These are phyloP conservation scores for Tolypocladium paradoxum DNA, from an alignment of 2,329 filamentous ascomycete genomes.

Conservation along the genomic window DNA sequence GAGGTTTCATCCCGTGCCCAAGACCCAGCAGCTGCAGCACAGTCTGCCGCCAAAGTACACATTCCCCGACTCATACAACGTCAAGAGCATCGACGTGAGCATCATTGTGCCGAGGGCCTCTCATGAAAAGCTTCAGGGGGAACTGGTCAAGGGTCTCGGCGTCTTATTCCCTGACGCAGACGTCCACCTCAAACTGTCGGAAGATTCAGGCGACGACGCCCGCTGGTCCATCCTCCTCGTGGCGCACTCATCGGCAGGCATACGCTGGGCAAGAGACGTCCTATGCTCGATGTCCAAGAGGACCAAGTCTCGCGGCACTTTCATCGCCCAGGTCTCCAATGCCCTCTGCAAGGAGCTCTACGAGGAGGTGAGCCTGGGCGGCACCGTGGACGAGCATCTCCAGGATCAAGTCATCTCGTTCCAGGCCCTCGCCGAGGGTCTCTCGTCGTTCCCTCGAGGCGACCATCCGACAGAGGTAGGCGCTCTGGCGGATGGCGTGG, in stretches of 20 bases:
- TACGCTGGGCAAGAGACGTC: constrained; percentile 39
- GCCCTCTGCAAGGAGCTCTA: constrained; percentile 34
- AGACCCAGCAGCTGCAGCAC: constrained; percentile 26
- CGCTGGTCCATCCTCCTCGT: constrained; percentile 48
- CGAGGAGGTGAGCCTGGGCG: constrained; percentile 30
- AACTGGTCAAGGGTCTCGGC: constrained; percentile 28
- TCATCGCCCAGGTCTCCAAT: constrained; percentile 30
- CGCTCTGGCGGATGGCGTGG: constrained; percentile 13
- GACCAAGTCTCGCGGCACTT: constrained; percentile 13
- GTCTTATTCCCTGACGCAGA: constrained; percentile 31
- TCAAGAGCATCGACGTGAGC: constrained; percentile 38
- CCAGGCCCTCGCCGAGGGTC: constrained; percentile 44
- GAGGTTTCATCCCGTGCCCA: constrained; percentile 20
- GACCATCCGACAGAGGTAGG: constrained; percentile 6
- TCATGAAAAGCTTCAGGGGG: constrained; percentile 27
- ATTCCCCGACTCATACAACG: constrained; percentile 17
- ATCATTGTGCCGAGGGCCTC: constrained; percentile 37
- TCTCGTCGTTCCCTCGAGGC: constrained; percentile 33
- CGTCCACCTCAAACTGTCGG: constrained; percentile 31
- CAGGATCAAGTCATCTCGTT: constrained; percentile 53
- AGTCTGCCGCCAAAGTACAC: constrained; percentile 11
- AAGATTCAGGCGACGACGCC: constrained; percentile 39
- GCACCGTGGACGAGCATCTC: constrained; percentile 44
- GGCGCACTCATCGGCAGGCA: constrained; percentile 32
- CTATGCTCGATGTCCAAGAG: constrained; percentile 32